Evolutionary conservation across 108 stramenopile species (phyloP), one percentile per base, ranked within the genome.

Genomic region (Thalassiosira profunda): DNA sequence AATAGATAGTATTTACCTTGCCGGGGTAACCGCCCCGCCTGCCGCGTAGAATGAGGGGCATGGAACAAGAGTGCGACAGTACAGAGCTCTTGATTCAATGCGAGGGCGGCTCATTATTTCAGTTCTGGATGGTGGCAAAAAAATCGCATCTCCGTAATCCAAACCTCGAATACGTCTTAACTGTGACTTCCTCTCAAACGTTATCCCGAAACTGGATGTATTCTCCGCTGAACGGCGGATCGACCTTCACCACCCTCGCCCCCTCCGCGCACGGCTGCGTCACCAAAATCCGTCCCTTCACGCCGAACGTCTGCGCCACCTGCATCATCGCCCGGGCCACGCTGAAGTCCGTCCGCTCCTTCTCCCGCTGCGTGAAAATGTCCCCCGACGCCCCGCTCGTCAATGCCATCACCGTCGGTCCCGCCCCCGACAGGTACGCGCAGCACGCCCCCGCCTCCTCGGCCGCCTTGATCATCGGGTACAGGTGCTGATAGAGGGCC

Each of bases 351-450:
- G 91, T 94, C 36, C 98, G 84, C 72, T 99, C 98, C 80, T 93
- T 95, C 63, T 92, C 86, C 61, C 93, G 70, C 66, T 99, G 99
- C 21, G 97, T 94, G 75, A 99, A 99, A 54, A 99, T 97, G 79
- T 99, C 99, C 14, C 99, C 99, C 40, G 83, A 81, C 10, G 96
- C 97, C 6, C 99, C 99, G 45, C 88, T 90, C 15, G 97, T 98
- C 67, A 98, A 79, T 0, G 99, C 98, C 95, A 98, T 96, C 31
- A 99, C 97, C 10, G 98, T 97, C 1, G 99, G 99, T 17, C 99
- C 99, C 0, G 99, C 98, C 5, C 98, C 98, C 62, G 84, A 86
- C 44, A 97, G 70, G 77, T 95, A 99, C 23, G 94, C 92, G 79
- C 95, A 97, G 59, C 86, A 84, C 8, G 98, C 98, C 28, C 97